These are phyloP conservation scores for Pestalotiopsis sp. DNA, from an alignment of 2,329 filamentous ascomycete species.

Conservation along the genomic window DNA sequence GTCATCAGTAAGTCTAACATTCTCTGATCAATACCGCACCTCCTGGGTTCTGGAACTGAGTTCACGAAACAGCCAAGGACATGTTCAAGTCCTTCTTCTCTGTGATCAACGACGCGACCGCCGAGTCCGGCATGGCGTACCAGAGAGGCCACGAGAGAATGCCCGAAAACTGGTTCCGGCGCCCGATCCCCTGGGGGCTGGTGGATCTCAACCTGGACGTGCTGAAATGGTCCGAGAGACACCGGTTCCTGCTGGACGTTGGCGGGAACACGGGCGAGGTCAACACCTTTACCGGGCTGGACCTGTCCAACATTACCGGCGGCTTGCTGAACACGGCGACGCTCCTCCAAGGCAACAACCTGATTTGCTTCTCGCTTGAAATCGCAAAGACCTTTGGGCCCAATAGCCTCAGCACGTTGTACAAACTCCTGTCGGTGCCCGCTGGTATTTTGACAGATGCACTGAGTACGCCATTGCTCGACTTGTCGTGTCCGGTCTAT, in stretches of 20 bases:
- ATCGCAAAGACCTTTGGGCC: neutral
- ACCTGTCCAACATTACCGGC: constrained; percentile 27
- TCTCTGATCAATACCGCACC: neutral
- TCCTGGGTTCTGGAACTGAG: neutral
- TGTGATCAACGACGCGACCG: neutral
- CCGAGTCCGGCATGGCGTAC: neutral
- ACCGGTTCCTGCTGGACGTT: constrained; percentile 21
- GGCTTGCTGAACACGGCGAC: constrained; percentile 25
- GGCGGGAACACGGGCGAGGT: constrained; percentile 31
- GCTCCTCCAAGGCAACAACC: constrained; percentile 34
- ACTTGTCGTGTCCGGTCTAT: neutral
- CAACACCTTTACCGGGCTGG: constrained; percentile 27
- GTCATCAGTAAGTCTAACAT: neutral
- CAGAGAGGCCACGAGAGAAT: constrained; percentile 35
- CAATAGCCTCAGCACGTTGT: neutral
- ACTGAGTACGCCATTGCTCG: neutral
- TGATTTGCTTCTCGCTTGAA: constrained; percentile 30
- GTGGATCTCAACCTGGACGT: constrained; percentile 24
- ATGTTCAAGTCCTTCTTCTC: constrained; percentile 4
- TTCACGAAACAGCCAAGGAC: neutral
- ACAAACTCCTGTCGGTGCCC: neutral
- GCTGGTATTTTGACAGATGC: neutral
- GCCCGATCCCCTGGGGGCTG: constrained; percentile 31
- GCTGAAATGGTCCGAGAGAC: constrained; percentile 24
- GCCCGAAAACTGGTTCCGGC: constrained; percentile 40